Evolutionary conservation across 768 basidiomycete genomes (phyloP).

Genomic region (Xerocomellus dryophilus): DNA sequence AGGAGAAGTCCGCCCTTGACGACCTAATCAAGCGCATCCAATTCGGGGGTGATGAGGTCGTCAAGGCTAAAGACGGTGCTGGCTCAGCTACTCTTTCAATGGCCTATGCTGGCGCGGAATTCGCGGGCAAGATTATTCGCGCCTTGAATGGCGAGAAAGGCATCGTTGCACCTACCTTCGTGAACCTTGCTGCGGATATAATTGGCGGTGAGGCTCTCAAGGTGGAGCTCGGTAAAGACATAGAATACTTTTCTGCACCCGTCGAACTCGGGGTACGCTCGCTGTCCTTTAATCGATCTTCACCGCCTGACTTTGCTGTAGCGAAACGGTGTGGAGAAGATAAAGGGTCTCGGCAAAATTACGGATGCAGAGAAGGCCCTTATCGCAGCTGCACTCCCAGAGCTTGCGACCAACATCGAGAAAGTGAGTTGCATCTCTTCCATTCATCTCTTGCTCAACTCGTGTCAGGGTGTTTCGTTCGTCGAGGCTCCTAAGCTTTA

Average conservation of each 20-base stretch:
- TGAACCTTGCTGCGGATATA: slow-evolving; percentile 71
- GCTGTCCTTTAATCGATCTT: not conserved
- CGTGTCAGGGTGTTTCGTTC: slow-evolving; percentile 26
- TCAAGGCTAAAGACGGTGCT: slow-evolving; percentile 89
- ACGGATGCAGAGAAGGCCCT: slow-evolving; percentile 72
- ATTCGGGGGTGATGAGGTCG: slow-evolving; percentile 96
- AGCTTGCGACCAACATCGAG: slow-evolving; percentile 69
- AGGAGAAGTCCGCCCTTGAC: slow-evolving; percentile 46
- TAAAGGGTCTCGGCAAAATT: slow-evolving; percentile 74
- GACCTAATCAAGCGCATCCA: slow-evolving; percentile 82
- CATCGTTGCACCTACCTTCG: slow-evolving; percentile 79
- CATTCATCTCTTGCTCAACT: not conserved
- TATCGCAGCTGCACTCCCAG: slow-evolving; percentile 76
- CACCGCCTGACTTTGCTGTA: slow-evolving; percentile 29
- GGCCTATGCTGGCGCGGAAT: slow-evolving; percentile 93
- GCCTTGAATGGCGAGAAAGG: slow-evolving; percentile 88
- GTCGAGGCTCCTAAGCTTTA: slow-evolving; percentile 29
- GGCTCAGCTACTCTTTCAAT: slow-evolving; percentile 97
- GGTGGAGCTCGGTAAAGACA: slow-evolving; percentile 69
- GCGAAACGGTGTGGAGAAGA: slow-evolving; percentile 79
- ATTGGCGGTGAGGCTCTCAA: slow-evolving; percentile 69
- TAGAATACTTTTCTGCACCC: slow-evolving; percentile 87
- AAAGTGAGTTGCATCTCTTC: slow-evolving; percentile 45
- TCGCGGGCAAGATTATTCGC: slow-evolving; percentile 76
- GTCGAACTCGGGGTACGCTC: slow-evolving; percentile 80